A percentile compares a stretch with the other conserved stretches of the same genome.
These are phyloP conservation scores for Podospora sp. DNA, from an alignment of 495 filamentous ascomycete species.

Conservation along the genomic window DNA sequence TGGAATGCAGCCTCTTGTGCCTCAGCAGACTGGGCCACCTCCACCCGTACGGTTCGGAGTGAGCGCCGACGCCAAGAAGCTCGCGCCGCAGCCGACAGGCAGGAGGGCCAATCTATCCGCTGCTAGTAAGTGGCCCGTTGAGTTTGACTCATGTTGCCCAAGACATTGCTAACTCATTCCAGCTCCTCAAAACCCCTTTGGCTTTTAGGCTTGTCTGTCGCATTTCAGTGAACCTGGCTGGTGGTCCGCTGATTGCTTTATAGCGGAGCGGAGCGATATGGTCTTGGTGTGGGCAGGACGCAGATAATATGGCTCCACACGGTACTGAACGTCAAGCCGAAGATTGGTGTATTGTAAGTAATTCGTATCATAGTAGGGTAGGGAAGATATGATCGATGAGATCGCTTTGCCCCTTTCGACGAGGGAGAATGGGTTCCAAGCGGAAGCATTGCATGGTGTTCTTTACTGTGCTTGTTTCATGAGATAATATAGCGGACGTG, in stretches of 20 bases:
- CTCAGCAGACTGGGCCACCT: conserved; percentile 93
- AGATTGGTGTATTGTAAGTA: background rate
- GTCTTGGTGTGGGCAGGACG: background rate
- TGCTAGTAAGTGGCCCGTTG: conserved; percentile 79
- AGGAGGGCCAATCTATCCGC: conserved; percentile 83
- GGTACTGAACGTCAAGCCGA: background rate
- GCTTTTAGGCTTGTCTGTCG: conserved; percentile 60
- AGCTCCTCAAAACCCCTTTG: conserved; percentile 93
- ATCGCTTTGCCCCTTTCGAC: background rate
- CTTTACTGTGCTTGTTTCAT: background rate
- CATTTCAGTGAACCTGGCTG: background rate
- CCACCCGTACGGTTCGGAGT: conserved; percentile 90
- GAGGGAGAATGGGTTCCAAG: background rate
- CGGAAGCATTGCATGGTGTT: conserved; percentile 11
- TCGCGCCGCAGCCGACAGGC: conserved; percentile 88
- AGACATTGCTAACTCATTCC: conserved; percentile 18
- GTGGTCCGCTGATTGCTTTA: too few species aligned
- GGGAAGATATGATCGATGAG: background rate
- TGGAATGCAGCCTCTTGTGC: conserved; percentile 59
- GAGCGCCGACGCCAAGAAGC: conserved; percentile 65
- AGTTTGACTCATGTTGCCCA: background rate
- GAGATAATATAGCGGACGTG: conserved; percentile 1
- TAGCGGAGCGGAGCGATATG: too few species aligned
- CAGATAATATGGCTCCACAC: too few species aligned
- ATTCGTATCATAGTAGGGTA: background rate